These are phyloP conservation scores for Salvia rosmarinus DNA, from an alignment of 257 asterid species.

Conservation along the genomic window DNA sequence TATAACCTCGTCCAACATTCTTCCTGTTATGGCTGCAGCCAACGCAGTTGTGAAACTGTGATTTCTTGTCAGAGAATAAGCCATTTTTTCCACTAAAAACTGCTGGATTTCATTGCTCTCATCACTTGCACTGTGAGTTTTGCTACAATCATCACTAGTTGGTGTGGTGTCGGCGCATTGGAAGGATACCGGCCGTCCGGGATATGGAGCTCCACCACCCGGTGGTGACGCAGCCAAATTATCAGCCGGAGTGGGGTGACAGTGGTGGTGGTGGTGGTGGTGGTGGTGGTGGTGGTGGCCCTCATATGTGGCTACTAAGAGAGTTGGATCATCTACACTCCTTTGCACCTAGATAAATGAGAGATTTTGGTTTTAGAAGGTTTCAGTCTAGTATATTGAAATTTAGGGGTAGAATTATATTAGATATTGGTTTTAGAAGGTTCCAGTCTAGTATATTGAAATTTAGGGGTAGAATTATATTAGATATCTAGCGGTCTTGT, in stretches of 20 bases:
- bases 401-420: too few species aligned
- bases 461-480: too few species aligned
- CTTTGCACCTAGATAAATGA: slow-evolving; percentile 60
- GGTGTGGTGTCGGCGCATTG: slow-evolving; percentile 18
- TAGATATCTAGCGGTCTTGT: too few species aligned
- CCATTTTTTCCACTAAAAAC: slow-evolving; percentile 57
- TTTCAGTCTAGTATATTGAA: too few species aligned
- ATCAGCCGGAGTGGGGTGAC: slow-evolving; percentile 36
- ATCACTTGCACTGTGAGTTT: slow-evolving; percentile 30
- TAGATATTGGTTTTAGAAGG: too few species aligned
- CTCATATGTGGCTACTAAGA: slow-evolving; percentile 68
- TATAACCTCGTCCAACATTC: slow-evolving; percentile 43
- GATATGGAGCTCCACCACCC: slow-evolving; percentile 19
- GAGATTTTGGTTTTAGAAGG: too few species aligned
- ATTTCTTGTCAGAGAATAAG: slow-evolving; percentile 59
- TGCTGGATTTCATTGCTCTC: slow-evolving; percentile 41
- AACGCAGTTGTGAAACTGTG: slow-evolving; percentile 63
- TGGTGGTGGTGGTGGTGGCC: slow-evolving; percentile 45
- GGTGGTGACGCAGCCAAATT: not conserved
- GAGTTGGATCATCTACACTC: slow-evolving; percentile 59
- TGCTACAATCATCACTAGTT: slow-evolving; percentile 29
- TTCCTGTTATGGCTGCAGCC: slow-evolving; percentile 68
- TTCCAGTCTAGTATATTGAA: too few species aligned
- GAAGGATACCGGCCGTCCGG: not conserved
- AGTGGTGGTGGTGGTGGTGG: slow-evolving; percentile 53